Evolutionary conservation across 345 rosid genomes (phyloP), one percentile per base, ranked within the genome.

Genomic region (Noccaea caerulescens): DNA sequence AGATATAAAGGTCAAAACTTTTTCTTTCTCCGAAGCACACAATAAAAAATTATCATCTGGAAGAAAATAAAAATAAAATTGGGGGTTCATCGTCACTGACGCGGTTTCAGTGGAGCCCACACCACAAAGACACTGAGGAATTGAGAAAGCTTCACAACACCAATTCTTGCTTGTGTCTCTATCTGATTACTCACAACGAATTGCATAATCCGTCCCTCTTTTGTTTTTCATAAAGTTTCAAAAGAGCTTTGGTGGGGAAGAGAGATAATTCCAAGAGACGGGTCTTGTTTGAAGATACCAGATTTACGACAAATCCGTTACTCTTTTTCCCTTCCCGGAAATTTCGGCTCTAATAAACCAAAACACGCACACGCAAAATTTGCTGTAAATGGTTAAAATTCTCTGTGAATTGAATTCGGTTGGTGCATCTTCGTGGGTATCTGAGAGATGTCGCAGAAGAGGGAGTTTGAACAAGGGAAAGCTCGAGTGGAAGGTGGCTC

Each of bases 381-480:
- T 49, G 30, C 20, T 44, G 65, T 76, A 76, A 62, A 75, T 75
- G 79, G 69, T 68, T 55, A 64, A 62, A 53, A 20, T 50, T 25
- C 47, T 63, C 62, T 76, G 75, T 43, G 68, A 32, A 61, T 61
- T 46, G 65, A 45, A 55, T 46, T 64, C 51, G 3, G 65, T 60
- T 10, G 30, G 10, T 62, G 25, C 23, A 18, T 55, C 54, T 10
- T 44, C 33, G 11, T 23, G 33, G 79, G 46, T 47, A 46, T 71
- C 58, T 11, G 57, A 57, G 76, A 68, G 70, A 93, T 93, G 98
- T 84, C 99, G 41, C 91, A 88, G 71, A 94, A 94, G 81, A 87
- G 97, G 76, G 93, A 87, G 46, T 84, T 83, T 49, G 99, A 94
- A 10, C 88, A 86, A 37, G 84, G 82, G 4, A 89, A 83, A 81